phyloP scores from a whole-genome alignment of 169 alveolate genomes.

The Plasmodium yoelii region DNA sequence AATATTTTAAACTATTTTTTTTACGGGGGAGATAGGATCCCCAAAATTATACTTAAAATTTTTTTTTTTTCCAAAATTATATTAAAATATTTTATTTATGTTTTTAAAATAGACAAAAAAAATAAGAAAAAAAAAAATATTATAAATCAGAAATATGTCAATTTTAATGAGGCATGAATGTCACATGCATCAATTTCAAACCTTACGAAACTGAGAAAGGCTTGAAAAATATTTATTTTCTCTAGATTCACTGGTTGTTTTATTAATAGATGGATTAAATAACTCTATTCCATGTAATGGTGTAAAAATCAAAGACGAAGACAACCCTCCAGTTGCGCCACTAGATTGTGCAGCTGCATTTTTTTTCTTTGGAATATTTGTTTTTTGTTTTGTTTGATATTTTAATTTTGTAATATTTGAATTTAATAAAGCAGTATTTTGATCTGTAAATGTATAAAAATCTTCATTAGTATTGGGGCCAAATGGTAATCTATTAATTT shows the following conservation, averaged over 20 bases:
- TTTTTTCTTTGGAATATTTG: slow-evolving; percentile 28
- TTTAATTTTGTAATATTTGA: slow-evolving; percentile 59
- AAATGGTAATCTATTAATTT: slow-evolving; percentile 88
- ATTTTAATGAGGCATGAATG: too few species aligned
- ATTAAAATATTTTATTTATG: too few species aligned
- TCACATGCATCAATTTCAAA: not conserved
- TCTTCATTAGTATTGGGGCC: slow-evolving; percentile 91
- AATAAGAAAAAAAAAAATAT: too few species aligned
- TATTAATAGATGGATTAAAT: slow-evolving; percentile 25
- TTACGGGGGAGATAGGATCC: too few species aligned
- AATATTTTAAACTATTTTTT: too few species aligned
- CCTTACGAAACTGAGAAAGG: slow-evolving; percentile 60
- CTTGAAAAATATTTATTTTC: slow-evolving; percentile 69
- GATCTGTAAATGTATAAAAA: slow-evolving; percentile 60
- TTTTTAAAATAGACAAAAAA: too few species aligned
- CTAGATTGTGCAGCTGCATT: slow-evolving; percentile 44
- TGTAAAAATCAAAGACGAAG: slow-evolving; percentile 87
- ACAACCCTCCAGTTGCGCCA: slow-evolving; percentile 81
- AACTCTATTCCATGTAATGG: slow-evolving; percentile 85
- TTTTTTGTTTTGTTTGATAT: slow-evolving; percentile 59
- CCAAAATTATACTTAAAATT: too few species aligned
- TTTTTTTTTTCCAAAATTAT: too few species aligned
- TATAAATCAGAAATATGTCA: too few species aligned
- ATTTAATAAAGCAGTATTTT: slow-evolving; percentile 49
- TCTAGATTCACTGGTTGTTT: not conserved